Evolutionary conservation across 2,329 filamentous ascomycete genomes (phyloP).

Genomic region (Alternaria sp.): DNA sequence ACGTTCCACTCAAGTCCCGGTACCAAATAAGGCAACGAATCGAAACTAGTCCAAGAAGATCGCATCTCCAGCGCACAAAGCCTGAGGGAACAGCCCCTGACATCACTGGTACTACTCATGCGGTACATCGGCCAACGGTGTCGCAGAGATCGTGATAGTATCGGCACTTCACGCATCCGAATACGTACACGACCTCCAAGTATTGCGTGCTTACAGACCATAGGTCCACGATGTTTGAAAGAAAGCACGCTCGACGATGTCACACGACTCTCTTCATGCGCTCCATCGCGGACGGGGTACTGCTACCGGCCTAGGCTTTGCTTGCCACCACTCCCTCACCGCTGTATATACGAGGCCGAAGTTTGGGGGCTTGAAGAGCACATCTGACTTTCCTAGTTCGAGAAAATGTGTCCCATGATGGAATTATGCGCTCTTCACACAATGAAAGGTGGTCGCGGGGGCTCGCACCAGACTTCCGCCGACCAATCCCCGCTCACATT

Average conservation of each 20-base stretch:
- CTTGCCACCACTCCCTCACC: neutral
- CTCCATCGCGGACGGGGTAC: neutral
- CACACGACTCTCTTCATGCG: slow-evolving; percentile 2
- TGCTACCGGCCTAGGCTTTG: neutral
- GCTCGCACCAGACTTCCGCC: neutral
- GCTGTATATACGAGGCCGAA: neutral
- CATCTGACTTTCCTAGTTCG: neutral
- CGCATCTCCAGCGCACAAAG: neutral
- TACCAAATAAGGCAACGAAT: slow-evolving; percentile 3
- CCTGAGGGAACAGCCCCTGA: neutral
- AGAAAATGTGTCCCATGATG: neutral
- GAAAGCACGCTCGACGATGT: neutral
- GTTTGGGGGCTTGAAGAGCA: neutral
- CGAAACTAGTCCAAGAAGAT: slow-evolving; percentile 16
- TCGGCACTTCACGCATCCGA: neutral
- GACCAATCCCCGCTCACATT: neutral
- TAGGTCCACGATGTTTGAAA: neutral
- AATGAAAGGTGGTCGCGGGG: neutral
- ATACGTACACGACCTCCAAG: neutral
- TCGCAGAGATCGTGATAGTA: neutral
- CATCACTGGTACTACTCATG: slow-evolving; percentile 1
- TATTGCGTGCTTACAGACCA: neutral
- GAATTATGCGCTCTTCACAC: neutral
- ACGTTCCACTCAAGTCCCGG: slow-evolving; percentile 6
- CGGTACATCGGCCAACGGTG: neutral